Evolutionary conservation across 306 rosid genomes (phyloP).

Genomic region (Arachis stenosperma): DNA sequence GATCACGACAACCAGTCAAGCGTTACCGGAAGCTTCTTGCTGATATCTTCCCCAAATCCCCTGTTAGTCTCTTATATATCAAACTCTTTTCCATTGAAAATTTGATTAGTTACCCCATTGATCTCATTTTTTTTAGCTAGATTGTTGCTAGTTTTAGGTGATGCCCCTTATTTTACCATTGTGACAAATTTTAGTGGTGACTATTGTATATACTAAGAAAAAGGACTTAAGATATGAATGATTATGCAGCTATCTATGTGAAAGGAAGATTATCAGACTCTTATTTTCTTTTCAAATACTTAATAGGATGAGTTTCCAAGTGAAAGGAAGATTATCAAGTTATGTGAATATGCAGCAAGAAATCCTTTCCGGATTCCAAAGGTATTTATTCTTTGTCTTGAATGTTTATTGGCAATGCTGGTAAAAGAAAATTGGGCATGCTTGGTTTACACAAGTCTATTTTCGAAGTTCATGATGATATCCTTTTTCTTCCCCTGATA

Average conservation of each 20-base stretch:
- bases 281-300: slow-evolving; percentile 7
- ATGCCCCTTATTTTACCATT: neutral
- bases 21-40: slow-evolving; percentile 90
- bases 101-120: neutral
- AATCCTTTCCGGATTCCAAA: slow-evolving; percentile 92
- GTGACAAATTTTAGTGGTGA: neutral
- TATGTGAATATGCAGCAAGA: slow-evolving; percentile 93
- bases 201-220: neutral
- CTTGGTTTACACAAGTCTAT: slow-evolving; percentile 14
- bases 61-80: slow-evolving; percentile 47
- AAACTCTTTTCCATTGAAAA: neutral
- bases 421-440: neutral
- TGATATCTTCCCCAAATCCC: slow-evolving; percentile 91
- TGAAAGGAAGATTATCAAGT: slow-evolving; percentile 85
- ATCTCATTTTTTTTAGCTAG: neutral
- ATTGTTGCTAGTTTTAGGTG: slow-evolving; percentile 17
- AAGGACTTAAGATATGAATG: neutral
- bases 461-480: slow-evolving; percentile 36
- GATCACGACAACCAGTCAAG: slow-evolving; percentile 95
- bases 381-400: slow-evolving; percentile 51
- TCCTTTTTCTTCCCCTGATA: slow-evolving; percentile 36
- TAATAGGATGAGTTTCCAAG: slow-evolving; percentile 78
- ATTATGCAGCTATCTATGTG: slow-evolving; percentile 43
- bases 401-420: neutral
- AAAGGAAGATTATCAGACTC: slow-evolving; percentile 70